Evolutionary conservation across 768 basidiomycete genomes (phyloP).

Genomic region (Albatrellus ellisii): DNA sequence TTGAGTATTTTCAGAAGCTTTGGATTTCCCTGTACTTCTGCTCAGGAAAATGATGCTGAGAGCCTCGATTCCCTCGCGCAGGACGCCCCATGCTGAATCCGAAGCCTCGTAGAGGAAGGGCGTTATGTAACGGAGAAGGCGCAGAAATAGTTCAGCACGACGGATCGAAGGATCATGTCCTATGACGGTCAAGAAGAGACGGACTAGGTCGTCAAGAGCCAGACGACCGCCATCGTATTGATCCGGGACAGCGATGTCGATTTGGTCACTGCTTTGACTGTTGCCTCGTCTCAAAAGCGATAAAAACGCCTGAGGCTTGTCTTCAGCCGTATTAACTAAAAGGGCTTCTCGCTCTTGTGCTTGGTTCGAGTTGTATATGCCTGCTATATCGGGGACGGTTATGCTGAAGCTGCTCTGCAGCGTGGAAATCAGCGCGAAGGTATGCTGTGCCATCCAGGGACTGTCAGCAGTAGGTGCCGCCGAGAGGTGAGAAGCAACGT

Average conservation of each 20-base stretch:
- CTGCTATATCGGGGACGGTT: conserved; percentile 42
- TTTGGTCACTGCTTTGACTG: conserved; percentile 14
- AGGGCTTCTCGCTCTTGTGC: conserved; percentile 58
- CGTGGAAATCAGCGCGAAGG: conserved; percentile 47
- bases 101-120: conserved; percentile 48
- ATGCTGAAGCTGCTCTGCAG: conserved; percentile 31
- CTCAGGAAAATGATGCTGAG: conserved; percentile 40
- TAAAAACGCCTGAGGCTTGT: conserved; percentile 59
- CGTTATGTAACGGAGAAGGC: conserved; percentile 40
- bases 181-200: conserved; percentile 67
- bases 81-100: conserved; percentile 33
- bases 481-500: conserved; percentile 42
- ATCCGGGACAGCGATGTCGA: conserved; percentile 33
- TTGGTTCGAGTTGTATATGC: conserved; percentile 51
- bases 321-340: conserved; percentile 55
- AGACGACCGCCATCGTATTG: conserved; percentile 47
- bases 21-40: conserved; percentile 31
- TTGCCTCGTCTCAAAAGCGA: conserved; percentile 33
- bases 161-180: conserved; percentile 56
- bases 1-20: conserved; percentile 23
- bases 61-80: conserved; percentile 60
- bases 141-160: conserved; percentile 59
- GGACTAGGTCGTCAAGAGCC: conserved; percentile 50
- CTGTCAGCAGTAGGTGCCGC: conserved; percentile 34
- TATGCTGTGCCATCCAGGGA: conserved; percentile 38